phyloP scores from a whole-genome alignment of 768 basidiomycete genomes.

The Arthromyces matolae region DNA sequence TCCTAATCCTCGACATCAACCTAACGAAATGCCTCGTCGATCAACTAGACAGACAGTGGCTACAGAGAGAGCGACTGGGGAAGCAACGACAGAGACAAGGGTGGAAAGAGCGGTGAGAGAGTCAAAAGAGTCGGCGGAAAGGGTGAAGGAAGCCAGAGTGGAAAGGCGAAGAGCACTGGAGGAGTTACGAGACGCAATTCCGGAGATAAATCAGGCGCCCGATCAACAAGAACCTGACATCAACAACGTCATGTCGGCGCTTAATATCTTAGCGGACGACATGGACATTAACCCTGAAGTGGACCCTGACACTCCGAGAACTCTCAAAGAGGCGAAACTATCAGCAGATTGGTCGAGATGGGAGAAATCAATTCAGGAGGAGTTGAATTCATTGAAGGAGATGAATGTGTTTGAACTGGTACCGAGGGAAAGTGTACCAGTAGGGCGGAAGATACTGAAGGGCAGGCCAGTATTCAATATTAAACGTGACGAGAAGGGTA shows the following conservation, averaged over 20 bases:
- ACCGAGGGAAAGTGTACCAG: not conserved
- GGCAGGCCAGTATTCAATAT: slow-evolving; percentile 7
- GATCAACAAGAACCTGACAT: not conserved
- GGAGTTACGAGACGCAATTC: no score
- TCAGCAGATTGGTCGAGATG: not conserved
- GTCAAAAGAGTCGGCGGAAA: not conserved
- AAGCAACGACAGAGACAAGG: not conserved
- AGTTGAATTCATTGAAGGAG: slow-evolving; percentile 1
- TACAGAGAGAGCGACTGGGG: not conserved
- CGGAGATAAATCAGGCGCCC: not conserved
- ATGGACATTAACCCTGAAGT: not conserved
- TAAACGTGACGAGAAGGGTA: slow-evolving; percentile 27
- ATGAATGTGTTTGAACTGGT: slow-evolving; percentile 6
- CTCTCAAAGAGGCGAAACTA: not conserved
- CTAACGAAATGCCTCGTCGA: not conserved
- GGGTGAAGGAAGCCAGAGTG: not conserved
- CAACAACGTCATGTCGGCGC: not conserved
- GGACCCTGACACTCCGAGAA: not conserved
- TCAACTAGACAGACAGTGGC: not conserved
- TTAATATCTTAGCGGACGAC: not conserved
- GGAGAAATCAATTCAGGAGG: not conserved
- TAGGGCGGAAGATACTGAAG: not conserved
- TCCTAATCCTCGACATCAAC: no score
- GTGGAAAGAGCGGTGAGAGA: slow-evolving; percentile 1
- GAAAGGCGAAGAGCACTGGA: not conserved